Evolutionary conservation across 2,329 filamentous ascomycete genomes (phyloP), one percentile per base, ranked within the genome.

Genomic region (Plectosphaerella sp.): DNA sequence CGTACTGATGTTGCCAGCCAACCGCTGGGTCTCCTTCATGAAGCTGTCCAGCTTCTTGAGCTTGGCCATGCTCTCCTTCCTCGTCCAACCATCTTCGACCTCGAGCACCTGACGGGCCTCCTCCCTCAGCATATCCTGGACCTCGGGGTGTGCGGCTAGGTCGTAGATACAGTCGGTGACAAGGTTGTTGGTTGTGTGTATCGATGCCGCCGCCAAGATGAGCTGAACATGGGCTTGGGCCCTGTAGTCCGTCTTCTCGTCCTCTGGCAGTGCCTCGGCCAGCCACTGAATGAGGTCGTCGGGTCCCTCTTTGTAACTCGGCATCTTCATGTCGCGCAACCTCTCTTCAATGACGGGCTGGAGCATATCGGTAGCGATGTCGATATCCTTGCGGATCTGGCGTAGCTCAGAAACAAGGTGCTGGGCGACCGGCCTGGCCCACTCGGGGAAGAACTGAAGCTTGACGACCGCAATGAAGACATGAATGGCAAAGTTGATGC

Each of bases 391-490:
- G 9, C 64, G 64, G 53, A 78, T 76, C 56, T 73, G 72, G 47
- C 67, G 62, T 20, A 79, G 59, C 53, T 79, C 76, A 6, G 72
- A 68, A 4, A 79, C 73, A 24, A 77, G 57, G 56, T 73, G 71
- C 55, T 77, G 73, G 1, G 68, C 75, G 2, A 72, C 45, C 1
- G 76, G 76, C 2, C 76, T 73, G 54, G 74, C 65, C 74, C 76
- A 78, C 11, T 69, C 68, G 2, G 76, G 76, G 52, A 79, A 77
- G 58, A 78, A 71, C 54, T 79, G 76, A 39, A 85, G 68, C 58
- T 77, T 71, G 51, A 77, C 61, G 47, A 76, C 66, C 46, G 74
- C 69, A 58, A 73, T 63, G 61, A 82, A 74, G 54, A 76, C 69
- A 54, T 78, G 70, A 20, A 76, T 63, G 48, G 76, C 74, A 59